These are phyloP conservation scores for Hyphopichia burtonii DNA, from an alignment of 1,139 yeast genomes.

Conservation along the genomic window DNA sequence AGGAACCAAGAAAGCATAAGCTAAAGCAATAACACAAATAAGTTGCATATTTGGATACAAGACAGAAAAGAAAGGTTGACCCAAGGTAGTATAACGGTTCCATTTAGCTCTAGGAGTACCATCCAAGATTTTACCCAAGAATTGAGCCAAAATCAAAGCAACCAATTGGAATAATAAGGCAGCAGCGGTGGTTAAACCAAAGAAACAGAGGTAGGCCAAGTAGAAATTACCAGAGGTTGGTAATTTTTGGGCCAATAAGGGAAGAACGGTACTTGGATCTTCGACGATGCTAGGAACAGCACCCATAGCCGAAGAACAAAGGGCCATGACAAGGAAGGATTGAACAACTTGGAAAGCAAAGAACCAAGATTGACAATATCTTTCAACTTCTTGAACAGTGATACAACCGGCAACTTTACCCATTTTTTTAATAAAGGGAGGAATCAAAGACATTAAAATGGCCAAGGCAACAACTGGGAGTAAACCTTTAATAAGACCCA, in stretches of 20 bases:
- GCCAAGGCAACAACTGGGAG: conserved; percentile 84
- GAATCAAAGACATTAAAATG: conserved; percentile 76
- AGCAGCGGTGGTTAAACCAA: conserved; percentile 42
- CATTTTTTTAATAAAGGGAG: conserved; percentile 62
- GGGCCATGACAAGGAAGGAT: conserved; percentile 75
- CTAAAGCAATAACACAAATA: conserved; percentile 37
- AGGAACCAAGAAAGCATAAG: conserved; percentile 44
- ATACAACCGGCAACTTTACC: conserved; percentile 73
- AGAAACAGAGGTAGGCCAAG: conserved; percentile 49
- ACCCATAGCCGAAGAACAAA: conserved; percentile 76
- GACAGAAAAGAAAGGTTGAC: conserved; percentile 41
- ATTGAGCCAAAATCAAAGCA: conserved; percentile 43
- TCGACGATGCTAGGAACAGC: conserved; percentile 59
- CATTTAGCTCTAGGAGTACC: conserved; percentile 49
- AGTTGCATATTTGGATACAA: conserved; percentile 42
- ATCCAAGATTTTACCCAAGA: conserved; percentile 47
- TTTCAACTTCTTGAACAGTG: conserved; percentile 70
- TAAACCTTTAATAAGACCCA: conserved; percentile 84
- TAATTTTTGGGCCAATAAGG: conserved; percentile 54
- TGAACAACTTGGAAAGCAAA: conserved; percentile 89
- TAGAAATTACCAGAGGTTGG: conserved; percentile 77
- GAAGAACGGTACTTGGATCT: conserved; percentile 56
- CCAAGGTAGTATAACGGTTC: conserved; percentile 42
- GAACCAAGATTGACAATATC: conserved; percentile 80
- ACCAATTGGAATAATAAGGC: conserved; percentile 42